Evolutionary conservation across 1,284 basidiomycete species (phyloP).

Genomic region (Agroathelia rolfsii): DNA sequence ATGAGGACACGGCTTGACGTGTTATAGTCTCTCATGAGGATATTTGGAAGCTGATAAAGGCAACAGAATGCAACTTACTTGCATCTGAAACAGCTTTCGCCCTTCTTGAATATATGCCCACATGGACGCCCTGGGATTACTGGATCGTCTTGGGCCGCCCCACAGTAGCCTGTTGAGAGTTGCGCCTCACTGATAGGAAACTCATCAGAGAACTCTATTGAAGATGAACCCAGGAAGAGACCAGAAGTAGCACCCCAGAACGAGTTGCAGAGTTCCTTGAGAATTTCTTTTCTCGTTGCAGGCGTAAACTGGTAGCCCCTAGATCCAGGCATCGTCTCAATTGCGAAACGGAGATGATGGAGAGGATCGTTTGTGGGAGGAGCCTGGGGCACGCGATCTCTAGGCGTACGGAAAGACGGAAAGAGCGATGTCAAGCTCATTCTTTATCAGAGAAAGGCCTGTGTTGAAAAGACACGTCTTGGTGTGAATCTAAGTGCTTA

Average conservation of each 20-base stretch:
- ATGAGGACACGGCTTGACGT: too few species aligned
- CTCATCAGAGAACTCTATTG: too few species aligned
- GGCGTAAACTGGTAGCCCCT: constrained; percentile 67
- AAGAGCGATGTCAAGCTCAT: too few species aligned
- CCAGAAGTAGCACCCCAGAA: constrained; percentile 69
- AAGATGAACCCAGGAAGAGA: constrained; percentile 62
- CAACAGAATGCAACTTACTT: constrained; percentile 51
- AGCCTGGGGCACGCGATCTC: too few species aligned
- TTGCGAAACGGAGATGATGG: constrained; percentile 56
- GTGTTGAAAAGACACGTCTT: too few species aligned
- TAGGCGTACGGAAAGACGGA: too few species aligned
- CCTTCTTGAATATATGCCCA: constrained; percentile 72
- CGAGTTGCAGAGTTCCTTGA: constrained; percentile 68
- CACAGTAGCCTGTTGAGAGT: constrained; percentile 39
- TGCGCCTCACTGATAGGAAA: constrained; percentile 67
- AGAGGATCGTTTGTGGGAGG: too few species aligned
- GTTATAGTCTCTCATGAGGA: background rate
- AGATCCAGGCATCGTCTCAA: constrained; percentile 71
- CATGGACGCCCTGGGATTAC: constrained; percentile 58
- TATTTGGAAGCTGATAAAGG: constrained; percentile 2
- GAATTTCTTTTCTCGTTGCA: constrained; percentile 61
- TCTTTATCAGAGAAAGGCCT: too few species aligned
- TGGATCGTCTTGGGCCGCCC: constrained; percentile 46
- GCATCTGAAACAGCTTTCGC: constrained; percentile 84
- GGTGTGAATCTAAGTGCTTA: too few species aligned